Evolutionary conservation across 805 yeast genomes (phyloP).

Genomic region (Naumovozyma baii): DNA sequence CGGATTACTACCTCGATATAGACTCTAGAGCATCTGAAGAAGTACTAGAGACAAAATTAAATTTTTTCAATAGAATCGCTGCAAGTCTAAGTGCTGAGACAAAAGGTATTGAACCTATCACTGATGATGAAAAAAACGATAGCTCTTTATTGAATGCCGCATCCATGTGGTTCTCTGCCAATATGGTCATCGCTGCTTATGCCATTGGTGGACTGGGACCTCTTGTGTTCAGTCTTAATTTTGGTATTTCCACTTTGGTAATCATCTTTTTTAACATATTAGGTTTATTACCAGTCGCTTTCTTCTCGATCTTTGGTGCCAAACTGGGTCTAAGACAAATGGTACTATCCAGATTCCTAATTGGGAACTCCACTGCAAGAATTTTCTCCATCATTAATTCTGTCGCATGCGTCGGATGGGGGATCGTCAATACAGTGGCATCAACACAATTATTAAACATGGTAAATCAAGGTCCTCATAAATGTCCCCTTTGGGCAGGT

Average conservation of each 20-base stretch:
- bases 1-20: slow-evolving; percentile 4
- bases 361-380: slow-evolving; percentile 68
- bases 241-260: slow-evolving; percentile 12
- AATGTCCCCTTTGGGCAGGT: slow-evolving; percentile 85
- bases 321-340: slow-evolving; percentile 81
- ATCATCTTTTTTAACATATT: slow-evolving; percentile 26
- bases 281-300: slow-evolving; percentile 77
- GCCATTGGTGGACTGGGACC: slow-evolving; percentile 67
- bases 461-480: slow-evolving; percentile 46
- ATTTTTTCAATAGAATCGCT: slow-evolving; percentile 16
- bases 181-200: slow-evolving; percentile 75
- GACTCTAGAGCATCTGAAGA: slow-evolving; percentile 6
- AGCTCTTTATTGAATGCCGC: slow-evolving; percentile 59
- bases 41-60: slow-evolving; percentile 5
- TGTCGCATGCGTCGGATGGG: slow-evolving; percentile 89
- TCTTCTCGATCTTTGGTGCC: slow-evolving; percentile 74
- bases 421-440: slow-evolving; percentile 83
- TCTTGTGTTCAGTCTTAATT: slow-evolving; percentile 49
- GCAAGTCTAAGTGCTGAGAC: slow-evolving; percentile 38
- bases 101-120: slow-evolving; percentile 72
- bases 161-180: slow-evolving; percentile 86
- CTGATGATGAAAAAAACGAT: slow-evolving; percentile 68
- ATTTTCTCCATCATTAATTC: slow-evolving; percentile 68
- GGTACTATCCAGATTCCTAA: slow-evolving; percentile 65
- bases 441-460: slow-evolving; percentile 76